Percentiles rank a stretch among this genome's conserved stretches.
phyloP scores from a whole-genome alignment of 2,329 filamentous ascomycete species.

The Cercospora citrullina region DNA sequence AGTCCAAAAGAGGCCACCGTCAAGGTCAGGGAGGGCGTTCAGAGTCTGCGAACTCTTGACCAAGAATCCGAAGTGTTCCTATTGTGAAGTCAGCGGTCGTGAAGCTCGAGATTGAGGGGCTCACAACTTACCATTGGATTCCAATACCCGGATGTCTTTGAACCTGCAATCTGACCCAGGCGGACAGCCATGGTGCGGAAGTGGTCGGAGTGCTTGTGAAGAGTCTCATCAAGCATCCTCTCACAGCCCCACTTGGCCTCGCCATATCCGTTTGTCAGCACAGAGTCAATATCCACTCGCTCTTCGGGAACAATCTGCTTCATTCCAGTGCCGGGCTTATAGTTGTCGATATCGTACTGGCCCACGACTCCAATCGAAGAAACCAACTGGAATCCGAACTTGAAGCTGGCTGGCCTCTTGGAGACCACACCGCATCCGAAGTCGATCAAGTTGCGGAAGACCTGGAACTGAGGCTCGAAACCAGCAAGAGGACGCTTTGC shows the following conservation, averaged over 20 bases:
- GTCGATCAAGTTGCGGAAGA: slow-evolving; percentile 53
- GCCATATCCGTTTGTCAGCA: slow-evolving; percentile 52
- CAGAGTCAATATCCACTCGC: slow-evolving; percentile 42
- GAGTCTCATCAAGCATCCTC: slow-evolving; percentile 51
- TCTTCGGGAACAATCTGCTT: slow-evolving; percentile 47
- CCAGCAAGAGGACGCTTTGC: slow-evolving; percentile 53
- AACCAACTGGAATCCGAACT: slow-evolving; percentile 42
- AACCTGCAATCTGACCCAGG: slow-evolving; percentile 57
- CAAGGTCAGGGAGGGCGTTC: slow-evolving; percentile 44
- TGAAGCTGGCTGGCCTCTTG: slow-evolving; percentile 29
- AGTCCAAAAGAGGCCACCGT: slow-evolving; percentile 48
- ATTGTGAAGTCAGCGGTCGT: neutral
- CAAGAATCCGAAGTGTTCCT: slow-evolving; percentile 52
- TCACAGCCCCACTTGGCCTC: slow-evolving; percentile 57
- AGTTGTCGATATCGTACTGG: slow-evolving; percentile 31
- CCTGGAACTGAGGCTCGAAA: slow-evolving; percentile 54
- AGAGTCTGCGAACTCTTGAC: slow-evolving; percentile 54
- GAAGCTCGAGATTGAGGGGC: neutral
- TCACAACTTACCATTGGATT: slow-evolving; percentile 45
- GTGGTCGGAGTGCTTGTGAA: slow-evolving; percentile 44
- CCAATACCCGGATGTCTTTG: slow-evolving; percentile 54
- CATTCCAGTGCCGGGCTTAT: slow-evolving; percentile 17
- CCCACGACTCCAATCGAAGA: slow-evolving; percentile 48
- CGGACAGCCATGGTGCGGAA: slow-evolving; percentile 51
- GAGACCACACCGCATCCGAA: slow-evolving; percentile 42